Conservation (phyloP, 768 basidiomycete species). For the Naganishia onofrii region DNA sequence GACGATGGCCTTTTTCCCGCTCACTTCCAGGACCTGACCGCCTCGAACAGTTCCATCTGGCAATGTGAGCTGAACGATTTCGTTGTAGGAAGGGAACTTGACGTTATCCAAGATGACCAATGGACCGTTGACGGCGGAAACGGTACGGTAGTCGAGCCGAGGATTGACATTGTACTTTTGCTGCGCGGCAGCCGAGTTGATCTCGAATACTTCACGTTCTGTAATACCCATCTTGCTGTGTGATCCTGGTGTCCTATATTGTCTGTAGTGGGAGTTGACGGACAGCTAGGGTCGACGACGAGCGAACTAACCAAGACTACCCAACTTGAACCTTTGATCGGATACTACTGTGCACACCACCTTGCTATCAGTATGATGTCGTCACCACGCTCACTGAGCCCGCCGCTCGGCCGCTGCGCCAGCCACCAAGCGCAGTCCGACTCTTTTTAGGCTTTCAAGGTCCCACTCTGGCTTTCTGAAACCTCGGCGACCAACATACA, state of each 20-base stretch:
- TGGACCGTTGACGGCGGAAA: conserved; percentile 96
- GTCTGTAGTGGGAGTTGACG: not conserved
- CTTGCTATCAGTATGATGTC: conserved; percentile 9
- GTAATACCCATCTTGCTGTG: conserved; percentile 27
- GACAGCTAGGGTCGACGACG: not conserved
- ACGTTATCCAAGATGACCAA: conserved; percentile 97
- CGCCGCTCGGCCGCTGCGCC: too few relatives aligned
- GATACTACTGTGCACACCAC: too few relatives aligned
- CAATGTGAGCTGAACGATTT: conserved; percentile 91
- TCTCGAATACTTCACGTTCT: conserved; percentile 44
- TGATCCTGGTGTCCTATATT: not conserved
- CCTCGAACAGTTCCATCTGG: conserved; percentile 93
- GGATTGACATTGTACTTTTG: conserved; percentile 83
- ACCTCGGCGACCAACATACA: not conserved
- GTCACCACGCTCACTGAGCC: not conserved
- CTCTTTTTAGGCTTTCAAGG: too few relatives aligned
- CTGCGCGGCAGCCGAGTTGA: conserved; percentile 85
- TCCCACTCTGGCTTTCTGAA: not conserved
- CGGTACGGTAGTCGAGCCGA: conserved; percentile 94
- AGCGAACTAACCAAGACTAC: not conserved
- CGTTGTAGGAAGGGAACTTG: conserved; percentile 98
- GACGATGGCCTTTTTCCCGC: conserved; percentile 97
- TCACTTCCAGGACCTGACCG: conserved; percentile 95
- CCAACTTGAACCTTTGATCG: not conserved
- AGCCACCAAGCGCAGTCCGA: too few relatives aligned